Evolutionary conservation across 371 early-diverging fungal genomes (phyloP).

Genomic region (Saksenaea vasiformis): DNA sequence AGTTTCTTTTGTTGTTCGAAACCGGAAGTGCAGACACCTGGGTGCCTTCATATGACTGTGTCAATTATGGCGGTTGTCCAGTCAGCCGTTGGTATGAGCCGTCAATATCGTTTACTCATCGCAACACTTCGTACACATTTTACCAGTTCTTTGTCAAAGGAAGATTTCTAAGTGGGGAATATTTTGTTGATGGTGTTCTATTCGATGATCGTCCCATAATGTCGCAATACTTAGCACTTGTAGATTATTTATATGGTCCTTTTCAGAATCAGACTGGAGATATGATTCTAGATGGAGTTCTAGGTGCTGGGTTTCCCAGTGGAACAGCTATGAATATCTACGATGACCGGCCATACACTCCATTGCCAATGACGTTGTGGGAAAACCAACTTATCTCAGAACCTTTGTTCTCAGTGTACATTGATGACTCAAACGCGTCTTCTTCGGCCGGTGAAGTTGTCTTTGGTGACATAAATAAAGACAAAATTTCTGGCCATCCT

Average conservation of each 20-base stretch:
- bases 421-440: slow-evolving; percentile 16
- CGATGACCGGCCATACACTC: slow-evolving; percentile 14
- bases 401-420: slow-evolving; percentile 42
- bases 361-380: slow-evolving; percentile 21
- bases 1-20: slow-evolving; percentile 66
- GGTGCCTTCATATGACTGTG: slow-evolving; percentile 33
- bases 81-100: neutral
- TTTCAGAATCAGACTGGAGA: slow-evolving; percentile 16
- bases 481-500: slow-evolving; percentile 23
- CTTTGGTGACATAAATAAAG: slow-evolving; percentile 55
- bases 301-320: slow-evolving; percentile 26
- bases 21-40: slow-evolving; percentile 67
- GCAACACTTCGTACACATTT: neutral
- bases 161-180: slow-evolving; percentile 17
- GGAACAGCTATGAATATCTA: slow-evolving; percentile 19
- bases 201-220: slow-evolving; percentile 15
- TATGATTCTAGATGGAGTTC: slow-evolving; percentile 21
- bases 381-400: slow-evolving; percentile 25
- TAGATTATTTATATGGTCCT: slow-evolving; percentile 17
- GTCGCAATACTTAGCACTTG: slow-evolving; percentile 16
- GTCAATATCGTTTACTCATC: slow-evolving; percentile 1
- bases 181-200: slow-evolving; percentile 22
- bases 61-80: neutral
- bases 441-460: slow-evolving; percentile 48
- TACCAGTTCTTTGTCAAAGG: slow-evolving; percentile 20